Base-by-base conservation (phyloP, 345 rosid genomes). In the Hypericum androsaemum region DNA sequence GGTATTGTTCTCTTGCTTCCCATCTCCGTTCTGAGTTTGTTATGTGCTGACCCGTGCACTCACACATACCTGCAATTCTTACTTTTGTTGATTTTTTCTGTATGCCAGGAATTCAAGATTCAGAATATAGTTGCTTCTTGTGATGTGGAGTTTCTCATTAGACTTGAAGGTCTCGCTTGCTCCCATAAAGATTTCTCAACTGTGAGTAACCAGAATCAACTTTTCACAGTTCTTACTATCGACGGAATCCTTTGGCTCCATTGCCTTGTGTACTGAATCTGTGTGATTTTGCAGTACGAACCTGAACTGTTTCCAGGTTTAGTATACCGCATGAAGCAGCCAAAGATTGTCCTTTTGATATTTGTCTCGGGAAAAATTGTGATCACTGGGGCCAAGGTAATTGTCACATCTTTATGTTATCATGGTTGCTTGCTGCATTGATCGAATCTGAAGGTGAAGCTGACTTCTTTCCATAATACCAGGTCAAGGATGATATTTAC, bases 321-420 rank as follows among this genome's bases (percentile, higher is more conserved):
- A 38, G 88, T 94, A 46, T 94, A 94, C 63, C 79, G 97, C 39
- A 94, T 94, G 97, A 94, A 88, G 68, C 85, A 75, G 13, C 99
- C 99, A 1, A 94, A 88, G 70, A 86, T 94, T 51, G 99, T 94
- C 46, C 94, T 94, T 35, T 87, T 94, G 39, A 94, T 94, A 50
- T 92, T 94, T 57, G 97, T 88, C 17, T 88, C 97, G 0, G 97
- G 99, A 28, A 94, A 94, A 71, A 94, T 94, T 48, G 99, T 94
- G 49, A 87, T 94, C 51, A 88, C 99, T 7, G 99, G 99, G 47
- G 99, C 99, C 38, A 94, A 94, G 97, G 96, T 88, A 64, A 63
- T 22, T 22, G 32, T 4, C 32, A 22, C 32, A 22, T 22, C 32
- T 22, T 22, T n/a, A n/a, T n/a, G n/a, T n/a, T n/a, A n/a, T n/a